Base-by-base conservation (phyloP, 2,329 filamentous ascomycete genomes). In the Fusarium chuoi region DNA sequence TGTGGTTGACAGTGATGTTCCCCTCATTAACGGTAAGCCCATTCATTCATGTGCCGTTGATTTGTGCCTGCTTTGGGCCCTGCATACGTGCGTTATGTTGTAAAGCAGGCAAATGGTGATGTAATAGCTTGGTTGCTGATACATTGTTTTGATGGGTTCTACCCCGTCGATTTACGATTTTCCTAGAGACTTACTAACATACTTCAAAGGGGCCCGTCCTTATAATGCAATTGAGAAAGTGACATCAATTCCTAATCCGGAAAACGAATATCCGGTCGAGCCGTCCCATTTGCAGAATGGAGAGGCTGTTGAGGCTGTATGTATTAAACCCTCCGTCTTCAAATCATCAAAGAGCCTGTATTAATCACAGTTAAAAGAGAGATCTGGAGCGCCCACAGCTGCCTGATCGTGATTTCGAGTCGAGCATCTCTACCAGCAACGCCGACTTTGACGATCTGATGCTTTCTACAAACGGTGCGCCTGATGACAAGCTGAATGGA, bases 141-240 rank as follows among this genome's bases (percentile, higher is more conserved):
- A 17, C 7, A 48, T 39, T 38, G 26, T 18, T 56, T 51, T 59
- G 58, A 58, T 54, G 48, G 33, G 38, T 56, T 52, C 14, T 20
- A 24, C 13, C 33, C 15, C 22, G 8, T 35, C 9, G 22, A 26
- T 9, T 52, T 22, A 39, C 35, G 7, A 52, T 24, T 55, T 28
- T 13, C 26, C 24, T 49, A n/a, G 45, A 42, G 20, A 59, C 8
- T 42, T 35, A 49, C 70, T 79, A 62, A 79, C 49, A 24, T 26
- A 24, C 39, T 14, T 5, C 18, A 18, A 44, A 76, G 74, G 45
- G 20, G n/a, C 55, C 14, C 45, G 64, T 8, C 39, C 48, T 22
- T 59, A 44, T 28, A 66, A 75, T 39, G 30, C 69, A 20, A 67
- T 74, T 58, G 73, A 78, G 60, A 79, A 78, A 55, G 74, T 76